These are phyloP conservation scores for Fusarium sp. DNA, from an alignment of 2,329 filamentous ascomycete genomes.

Conservation along the genomic window DNA sequence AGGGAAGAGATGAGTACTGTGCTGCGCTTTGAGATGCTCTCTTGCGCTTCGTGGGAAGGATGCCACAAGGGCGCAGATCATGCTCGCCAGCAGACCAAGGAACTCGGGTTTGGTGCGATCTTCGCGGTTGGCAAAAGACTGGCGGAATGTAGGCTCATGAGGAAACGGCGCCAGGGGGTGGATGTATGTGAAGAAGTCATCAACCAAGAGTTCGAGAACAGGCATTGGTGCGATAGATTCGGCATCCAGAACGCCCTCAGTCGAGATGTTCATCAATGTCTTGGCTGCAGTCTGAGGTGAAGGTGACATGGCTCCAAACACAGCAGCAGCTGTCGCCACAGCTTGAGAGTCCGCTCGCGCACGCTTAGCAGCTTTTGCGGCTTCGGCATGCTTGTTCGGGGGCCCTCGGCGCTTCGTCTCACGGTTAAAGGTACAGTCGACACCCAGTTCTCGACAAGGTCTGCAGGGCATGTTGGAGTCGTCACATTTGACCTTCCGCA, in stretches of 20 bases:
- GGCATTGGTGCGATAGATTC: slow-evolving; percentile 76
- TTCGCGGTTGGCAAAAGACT: slow-evolving; percentile 70
- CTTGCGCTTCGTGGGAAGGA: slow-evolving; percentile 77
- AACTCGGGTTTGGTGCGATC: slow-evolving; percentile 72
- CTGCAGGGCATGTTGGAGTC: slow-evolving; percentile 63
- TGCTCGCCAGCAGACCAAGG: slow-evolving; percentile 73
- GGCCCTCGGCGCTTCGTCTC: slow-evolving; percentile 66
- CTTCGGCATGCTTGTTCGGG: slow-evolving; percentile 66
- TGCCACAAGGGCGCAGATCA: slow-evolving; percentile 76
- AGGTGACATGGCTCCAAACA: slow-evolving; percentile 47
- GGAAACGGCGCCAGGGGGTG: slow-evolving; percentile 80
- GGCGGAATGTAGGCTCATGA: slow-evolving; percentile 78
- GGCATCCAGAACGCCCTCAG: slow-evolving; percentile 59
- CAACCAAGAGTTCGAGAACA: slow-evolving; percentile 72
- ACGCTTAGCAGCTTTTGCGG: slow-evolving; percentile 62
- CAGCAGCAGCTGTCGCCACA: slow-evolving; percentile 21
- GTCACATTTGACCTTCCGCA: slow-evolving; percentile 69
- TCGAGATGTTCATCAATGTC: slow-evolving; percentile 56
- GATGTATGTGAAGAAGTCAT: slow-evolving; percentile 85
- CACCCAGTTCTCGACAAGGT: slow-evolving; percentile 63
- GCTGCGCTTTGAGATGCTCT: slow-evolving; percentile 71
- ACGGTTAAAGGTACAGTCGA: slow-evolving; percentile 65
- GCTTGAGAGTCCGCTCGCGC: slow-evolving; percentile 50
- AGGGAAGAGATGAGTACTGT: slow-evolving; percentile 70
- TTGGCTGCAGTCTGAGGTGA: slow-evolving; percentile 59